phyloP scores from a whole-genome alignment of 768 basidiomycete genomes.

The Pleurotus ostreatus region DNA sequence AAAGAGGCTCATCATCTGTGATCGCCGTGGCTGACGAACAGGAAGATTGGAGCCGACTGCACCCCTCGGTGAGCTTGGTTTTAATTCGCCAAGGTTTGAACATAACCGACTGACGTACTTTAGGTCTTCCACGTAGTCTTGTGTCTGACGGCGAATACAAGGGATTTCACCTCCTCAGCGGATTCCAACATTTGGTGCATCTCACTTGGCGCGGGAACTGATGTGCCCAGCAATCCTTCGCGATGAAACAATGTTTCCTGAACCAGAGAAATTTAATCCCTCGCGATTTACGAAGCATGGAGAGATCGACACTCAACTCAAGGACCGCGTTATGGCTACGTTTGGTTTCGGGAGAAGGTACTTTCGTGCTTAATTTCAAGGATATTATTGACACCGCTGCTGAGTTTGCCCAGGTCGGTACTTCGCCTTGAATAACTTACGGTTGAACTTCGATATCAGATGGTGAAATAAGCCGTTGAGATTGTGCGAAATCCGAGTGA shows the following conservation, averaged over 20 bases:
- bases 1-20: too few relatives aligned
- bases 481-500: too few relatives aligned
- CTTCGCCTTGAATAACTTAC: too few relatives aligned
- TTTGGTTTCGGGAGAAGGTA: constrained; percentile 5
- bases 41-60: background rate
- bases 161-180: background rate
- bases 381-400: too few relatives aligned
- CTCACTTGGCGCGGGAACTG: background rate
- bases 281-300: constrained; percentile 17
- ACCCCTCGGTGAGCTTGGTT: background rate
- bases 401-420: too few relatives aligned
- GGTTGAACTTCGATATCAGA: too few relatives aligned
- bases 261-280: constrained; percentile 17
- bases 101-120: background rate
- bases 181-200: background rate
- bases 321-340: background rate
- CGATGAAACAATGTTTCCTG: constrained; percentile 12
- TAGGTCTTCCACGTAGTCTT: background rate
- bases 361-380: background rate
- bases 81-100: background rate
- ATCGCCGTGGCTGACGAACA: too few relatives aligned
- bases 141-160: background rate
- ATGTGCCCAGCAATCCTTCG: constrained; percentile 9
- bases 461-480: too few relatives aligned
- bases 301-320: constrained; percentile 8